Conservation (phyloP, 169 alveolate species). For the Eimeria necatrix region DNA sequence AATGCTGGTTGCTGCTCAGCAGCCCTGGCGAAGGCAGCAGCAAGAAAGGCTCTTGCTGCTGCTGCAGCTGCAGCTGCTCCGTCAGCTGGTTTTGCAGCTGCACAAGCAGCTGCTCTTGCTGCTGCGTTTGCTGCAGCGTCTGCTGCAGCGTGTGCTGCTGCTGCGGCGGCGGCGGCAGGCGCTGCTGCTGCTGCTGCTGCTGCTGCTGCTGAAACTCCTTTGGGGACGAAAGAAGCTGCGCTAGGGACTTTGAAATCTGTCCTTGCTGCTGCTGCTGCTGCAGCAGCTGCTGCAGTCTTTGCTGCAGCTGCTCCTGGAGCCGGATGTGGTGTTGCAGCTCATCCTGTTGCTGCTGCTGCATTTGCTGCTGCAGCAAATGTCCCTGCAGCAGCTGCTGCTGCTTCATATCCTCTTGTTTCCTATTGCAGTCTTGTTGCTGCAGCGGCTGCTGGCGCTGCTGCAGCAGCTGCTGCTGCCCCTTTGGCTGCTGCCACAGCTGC, state of each 20-base stretch:
- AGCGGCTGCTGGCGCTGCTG: constrained; percentile 20
- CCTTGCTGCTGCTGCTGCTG: constrained; percentile 25
- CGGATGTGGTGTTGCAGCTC: not conserved
- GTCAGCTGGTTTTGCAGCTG: not conserved
- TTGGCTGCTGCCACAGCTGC: not conserved
- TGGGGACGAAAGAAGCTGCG: too few species aligned
- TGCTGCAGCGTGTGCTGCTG: not conserved
- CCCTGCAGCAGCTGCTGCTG: not conserved
- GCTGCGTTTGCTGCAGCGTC: not conserved
- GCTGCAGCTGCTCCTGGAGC: not conserved
- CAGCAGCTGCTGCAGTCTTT: constrained; percentile 30
- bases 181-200: constrained; percentile 57
- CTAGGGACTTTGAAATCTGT: not conserved
- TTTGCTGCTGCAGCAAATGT: constrained; percentile 37
- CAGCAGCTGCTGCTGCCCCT: constrained; percentile 54
- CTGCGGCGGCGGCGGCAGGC: not conserved
- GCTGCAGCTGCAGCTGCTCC: constrained; percentile 13
- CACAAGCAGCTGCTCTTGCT: constrained; percentile 9
- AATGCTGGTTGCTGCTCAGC: not conserved
- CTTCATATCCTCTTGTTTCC: not conserved
- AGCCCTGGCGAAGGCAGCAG: not conserved
- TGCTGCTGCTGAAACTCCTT: not conserved
- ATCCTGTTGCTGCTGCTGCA: not conserved
- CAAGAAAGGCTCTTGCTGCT: not conserved
- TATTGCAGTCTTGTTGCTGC: not conserved